Evolutionary conservation across 768 basidiomycete species (phyloP).

Genomic region (Kwoniella pini): DNA sequence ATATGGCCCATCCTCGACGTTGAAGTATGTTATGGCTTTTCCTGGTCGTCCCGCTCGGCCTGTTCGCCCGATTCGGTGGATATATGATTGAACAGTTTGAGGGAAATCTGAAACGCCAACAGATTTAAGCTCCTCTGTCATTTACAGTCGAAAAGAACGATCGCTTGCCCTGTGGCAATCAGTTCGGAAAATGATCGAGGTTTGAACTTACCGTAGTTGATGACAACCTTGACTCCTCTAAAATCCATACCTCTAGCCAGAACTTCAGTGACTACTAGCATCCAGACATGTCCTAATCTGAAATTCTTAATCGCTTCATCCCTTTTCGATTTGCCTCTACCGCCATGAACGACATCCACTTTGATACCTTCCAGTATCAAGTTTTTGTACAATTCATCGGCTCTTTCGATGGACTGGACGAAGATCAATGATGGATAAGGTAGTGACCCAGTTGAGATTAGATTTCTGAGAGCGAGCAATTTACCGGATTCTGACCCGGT

Average conservation of each 20-base stretch:
- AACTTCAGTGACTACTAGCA: conserved; percentile 93
- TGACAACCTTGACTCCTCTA: conserved; percentile 86
- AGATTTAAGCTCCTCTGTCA: too few species aligned
- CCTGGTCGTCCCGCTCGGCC: conserved; percentile 91
- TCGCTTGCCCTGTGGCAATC: too few species aligned
- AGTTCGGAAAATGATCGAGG: too few species aligned
- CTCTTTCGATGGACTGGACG: conserved; percentile 73
- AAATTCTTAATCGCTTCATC: conserved; percentile 82
- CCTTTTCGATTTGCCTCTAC: conserved; percentile 80
- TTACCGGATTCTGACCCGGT: conserved; percentile 95
- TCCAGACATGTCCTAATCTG: conserved; percentile 88
- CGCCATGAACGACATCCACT: conserved; percentile 88
- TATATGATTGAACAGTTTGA: conserved; percentile 88
- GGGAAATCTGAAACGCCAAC: conserved; percentile 72
- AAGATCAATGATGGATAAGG: conserved; percentile 91
- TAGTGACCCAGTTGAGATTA: conserved; percentile 69
- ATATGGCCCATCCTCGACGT: conserved; percentile 85
- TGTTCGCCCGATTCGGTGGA: conserved; percentile 95
- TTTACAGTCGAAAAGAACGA: too few species aligned
- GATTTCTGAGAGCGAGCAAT: conserved; percentile 77
- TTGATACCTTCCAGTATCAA: conserved; percentile 76
- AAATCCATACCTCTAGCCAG: conserved; percentile 99
- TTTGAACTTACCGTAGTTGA: conserved; percentile 62
- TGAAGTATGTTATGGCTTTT: conserved; percentile 93
- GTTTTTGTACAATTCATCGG: conserved; percentile 70